phyloP scores from a whole-genome alignment of 2,329 filamentous ascomycete species.

The Alternaria rosae region DNA sequence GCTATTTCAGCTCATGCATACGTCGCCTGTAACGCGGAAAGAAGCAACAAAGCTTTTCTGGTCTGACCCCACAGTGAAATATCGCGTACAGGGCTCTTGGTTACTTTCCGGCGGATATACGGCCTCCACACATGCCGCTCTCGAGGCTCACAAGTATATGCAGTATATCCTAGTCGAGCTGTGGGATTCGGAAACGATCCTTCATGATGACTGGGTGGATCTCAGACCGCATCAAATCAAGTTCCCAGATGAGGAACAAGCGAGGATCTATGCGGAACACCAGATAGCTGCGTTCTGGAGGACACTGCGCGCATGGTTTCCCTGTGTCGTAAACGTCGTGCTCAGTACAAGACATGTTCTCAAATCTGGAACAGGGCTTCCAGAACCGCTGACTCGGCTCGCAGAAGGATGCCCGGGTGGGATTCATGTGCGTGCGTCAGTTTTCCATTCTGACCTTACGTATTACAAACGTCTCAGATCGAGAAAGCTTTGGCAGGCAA shows the following conservation, averaged over 20 bases:
- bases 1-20: conserved; percentile 26
- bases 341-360: background rate
- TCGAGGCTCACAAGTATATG: background rate
- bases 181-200: background rate
- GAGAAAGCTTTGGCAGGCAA: background rate
- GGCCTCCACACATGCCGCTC: background rate
- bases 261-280: background rate
- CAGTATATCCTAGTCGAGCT: background rate
- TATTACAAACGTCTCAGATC: background rate
- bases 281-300: background rate
- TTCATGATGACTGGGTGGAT: background rate
- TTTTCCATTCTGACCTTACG: background rate
- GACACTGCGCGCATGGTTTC: background rate
- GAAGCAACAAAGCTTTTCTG: conserved; percentile 4
- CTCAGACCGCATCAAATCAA: background rate
- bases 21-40: conserved; percentile 7
- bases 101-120: background rate
- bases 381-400: background rate
- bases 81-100: background rate
- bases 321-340: background rate
- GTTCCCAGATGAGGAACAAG: background rate
- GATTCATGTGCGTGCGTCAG: background rate
- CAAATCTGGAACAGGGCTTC: background rate
- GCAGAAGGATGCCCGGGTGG: background rate
- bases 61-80: background rate